phyloP scores from a whole-genome alignment of 2,329 filamentous ascomycete genomes.

The Elsinoe ampelina region DNA sequence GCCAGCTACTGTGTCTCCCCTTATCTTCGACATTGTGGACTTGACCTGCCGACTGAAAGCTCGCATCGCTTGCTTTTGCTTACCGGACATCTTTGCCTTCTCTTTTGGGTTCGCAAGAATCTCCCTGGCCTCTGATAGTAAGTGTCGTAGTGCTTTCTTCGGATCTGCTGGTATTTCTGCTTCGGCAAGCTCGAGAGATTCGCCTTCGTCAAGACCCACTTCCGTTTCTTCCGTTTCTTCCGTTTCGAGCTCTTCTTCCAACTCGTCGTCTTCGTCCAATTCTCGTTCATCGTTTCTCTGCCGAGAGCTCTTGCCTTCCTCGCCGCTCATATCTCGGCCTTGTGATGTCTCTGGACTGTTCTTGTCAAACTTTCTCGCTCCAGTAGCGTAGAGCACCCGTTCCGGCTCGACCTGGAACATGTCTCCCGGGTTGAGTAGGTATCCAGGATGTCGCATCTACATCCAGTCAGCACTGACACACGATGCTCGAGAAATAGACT shows the following conservation, averaged over 20 bases:
- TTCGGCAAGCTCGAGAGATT: slow-evolving; percentile 23
- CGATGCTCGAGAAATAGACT: slow-evolving; percentile 15
- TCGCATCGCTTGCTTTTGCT: slow-evolving; percentile 67
- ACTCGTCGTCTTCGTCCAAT: slow-evolving; percentile 22
- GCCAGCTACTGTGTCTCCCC: slow-evolving; percentile 17
- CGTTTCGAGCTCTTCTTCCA: slow-evolving; percentile 6
- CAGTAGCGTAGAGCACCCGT: slow-evolving; percentile 79
- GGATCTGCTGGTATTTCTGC: slow-evolving; percentile 33
- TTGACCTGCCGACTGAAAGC: slow-evolving; percentile 59
- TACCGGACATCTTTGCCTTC: slow-evolving; percentile 47
- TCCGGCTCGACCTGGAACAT: slow-evolving; percentile 95
- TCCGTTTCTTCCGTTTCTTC: slow-evolving; percentile 17
- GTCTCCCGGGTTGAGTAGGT: slow-evolving; percentile 91
- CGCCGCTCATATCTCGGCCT: slow-evolving; percentile 14
- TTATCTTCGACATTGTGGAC: slow-evolving; percentile 50
- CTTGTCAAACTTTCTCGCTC: slow-evolving; percentile 43
- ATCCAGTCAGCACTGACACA: slow-evolving; percentile 2
- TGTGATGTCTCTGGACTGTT: slow-evolving; percentile 17
- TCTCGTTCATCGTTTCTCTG: slow-evolving; percentile 12
- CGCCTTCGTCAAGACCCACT: slow-evolving; percentile 19
- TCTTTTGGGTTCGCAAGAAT: slow-evolving; percentile 47
- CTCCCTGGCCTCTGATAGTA: slow-evolving; percentile 51
- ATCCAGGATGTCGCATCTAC: slow-evolving; percentile 89
- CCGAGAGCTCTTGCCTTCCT: neutral
- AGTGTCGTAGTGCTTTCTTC: slow-evolving; percentile 41